Conservation (phyloP, 192 early-diverging fungal species). For the Coemansia sp. region DNA sequence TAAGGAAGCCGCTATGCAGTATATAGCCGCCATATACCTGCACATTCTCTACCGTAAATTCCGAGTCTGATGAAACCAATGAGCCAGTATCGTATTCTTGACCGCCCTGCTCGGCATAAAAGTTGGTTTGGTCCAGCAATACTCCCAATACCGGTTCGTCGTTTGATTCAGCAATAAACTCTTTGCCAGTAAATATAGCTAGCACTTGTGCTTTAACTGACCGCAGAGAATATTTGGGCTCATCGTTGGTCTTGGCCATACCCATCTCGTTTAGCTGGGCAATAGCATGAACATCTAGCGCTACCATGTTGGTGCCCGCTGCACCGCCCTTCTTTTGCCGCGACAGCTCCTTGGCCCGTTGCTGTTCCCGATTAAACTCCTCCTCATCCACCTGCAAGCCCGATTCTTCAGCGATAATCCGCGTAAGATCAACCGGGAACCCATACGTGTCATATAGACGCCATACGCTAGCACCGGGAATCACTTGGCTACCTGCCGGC, state of each 20-base stretch:
- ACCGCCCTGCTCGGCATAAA: conserved; percentile 97
- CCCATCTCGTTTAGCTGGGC: conserved; percentile 76
- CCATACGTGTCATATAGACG: conserved; percentile 98
- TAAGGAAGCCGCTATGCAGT: conserved; percentile 91
- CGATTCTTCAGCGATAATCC: conserved; percentile 97
- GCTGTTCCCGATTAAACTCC: conserved; percentile 75
- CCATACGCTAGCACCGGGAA: conserved; percentile 92
- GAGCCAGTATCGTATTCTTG: conserved; percentile 92
- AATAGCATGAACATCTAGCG: conserved; percentile 89
- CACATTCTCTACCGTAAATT: conserved; percentile 89
- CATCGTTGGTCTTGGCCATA: conserved; percentile 82
- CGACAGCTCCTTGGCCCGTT: conserved; percentile 74
- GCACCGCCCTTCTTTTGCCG: conserved; percentile 58
- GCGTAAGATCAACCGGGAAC: conserved; percentile 96
- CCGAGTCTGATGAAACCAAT: conserved; percentile 79
- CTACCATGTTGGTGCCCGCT: conserved; percentile 60
- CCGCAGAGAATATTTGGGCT: conserved; percentile 73
- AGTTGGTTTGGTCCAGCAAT: conserved; percentile 91
- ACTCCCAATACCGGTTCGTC: conserved; percentile 77
- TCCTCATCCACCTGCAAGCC: conserved; percentile 80
- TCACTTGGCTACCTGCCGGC: conserved; percentile 50
- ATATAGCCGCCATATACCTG: conserved; percentile 95
- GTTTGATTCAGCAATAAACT: conserved; percentile 43
- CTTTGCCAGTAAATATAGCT: conserved; percentile 63
- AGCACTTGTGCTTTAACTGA: conserved; percentile 74